Evolutionary conservation across 768 basidiomycete genomes (phyloP).

Genomic region (Tylopilus subfusipes): DNA sequence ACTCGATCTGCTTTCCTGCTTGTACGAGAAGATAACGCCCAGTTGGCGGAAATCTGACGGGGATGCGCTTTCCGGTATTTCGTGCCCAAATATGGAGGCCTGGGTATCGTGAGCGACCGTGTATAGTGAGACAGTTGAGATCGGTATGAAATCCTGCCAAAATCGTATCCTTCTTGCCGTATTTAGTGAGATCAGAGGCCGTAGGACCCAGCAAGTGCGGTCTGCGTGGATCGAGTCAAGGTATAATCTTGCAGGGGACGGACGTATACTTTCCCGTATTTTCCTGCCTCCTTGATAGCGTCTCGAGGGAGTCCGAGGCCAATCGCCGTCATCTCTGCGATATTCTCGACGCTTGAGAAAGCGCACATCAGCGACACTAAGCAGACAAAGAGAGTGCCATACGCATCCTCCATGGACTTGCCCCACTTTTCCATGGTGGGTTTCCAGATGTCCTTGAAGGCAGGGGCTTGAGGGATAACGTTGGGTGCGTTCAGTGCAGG

Average conservation of each 20-base stretch:
- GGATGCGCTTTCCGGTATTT: constrained; percentile 86
- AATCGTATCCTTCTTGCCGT: constrained; percentile 75
- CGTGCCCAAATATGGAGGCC: constrained; percentile 94
- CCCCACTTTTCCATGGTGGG: constrained; percentile 85
- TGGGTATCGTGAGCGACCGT: constrained; percentile 82
- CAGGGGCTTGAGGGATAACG: constrained; percentile 65
- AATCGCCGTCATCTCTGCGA: constrained; percentile 85
- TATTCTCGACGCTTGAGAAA: constrained; percentile 63
- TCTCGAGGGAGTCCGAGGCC: constrained; percentile 72
- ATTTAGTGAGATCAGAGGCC: constrained; percentile 83
- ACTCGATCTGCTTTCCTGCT: constrained; percentile 94
- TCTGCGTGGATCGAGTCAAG: constrained; percentile 32
- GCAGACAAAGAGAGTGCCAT: constrained; percentile 28
- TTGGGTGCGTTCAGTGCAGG: constrained; percentile 78
- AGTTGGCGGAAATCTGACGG: constrained; percentile 80
- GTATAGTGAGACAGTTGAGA: constrained; percentile 91
- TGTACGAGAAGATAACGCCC: constrained; percentile 85
- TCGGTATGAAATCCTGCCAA: constrained; percentile 94
- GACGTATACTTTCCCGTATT: constrained; percentile 63
- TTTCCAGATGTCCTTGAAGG: constrained; percentile 62
- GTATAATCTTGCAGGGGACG: not conserved
- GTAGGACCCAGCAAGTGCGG: constrained; percentile 92
- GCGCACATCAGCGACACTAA: constrained; percentile 1
- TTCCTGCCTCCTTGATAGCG: constrained; percentile 75
- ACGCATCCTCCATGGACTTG: constrained; percentile 83